Conservation (phyloP, 805 yeast species). For the Saturnispora besseyi region DNA sequence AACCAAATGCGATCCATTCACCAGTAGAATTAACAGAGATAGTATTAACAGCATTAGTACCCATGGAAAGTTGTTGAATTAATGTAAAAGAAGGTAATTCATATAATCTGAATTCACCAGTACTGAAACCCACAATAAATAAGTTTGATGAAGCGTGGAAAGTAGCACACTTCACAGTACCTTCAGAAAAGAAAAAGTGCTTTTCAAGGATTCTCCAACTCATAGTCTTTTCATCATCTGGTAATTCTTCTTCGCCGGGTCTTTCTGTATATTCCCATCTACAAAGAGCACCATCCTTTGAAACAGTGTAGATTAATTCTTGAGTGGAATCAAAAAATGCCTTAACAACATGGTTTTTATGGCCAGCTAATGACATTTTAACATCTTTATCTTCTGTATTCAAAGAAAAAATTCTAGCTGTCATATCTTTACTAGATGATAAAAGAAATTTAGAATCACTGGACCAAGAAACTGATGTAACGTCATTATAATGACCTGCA, state of each 20-base stretch:
- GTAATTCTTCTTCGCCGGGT: slow-evolving; percentile 39
- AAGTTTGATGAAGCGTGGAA: slow-evolving; percentile 68
- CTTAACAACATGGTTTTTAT: slow-evolving; percentile 75
- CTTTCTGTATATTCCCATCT: slow-evolving; percentile 77
- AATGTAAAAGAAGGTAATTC: slow-evolving; percentile 75
- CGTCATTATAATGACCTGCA: slow-evolving; percentile 87
- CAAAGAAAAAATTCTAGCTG: slow-evolving; percentile 77
- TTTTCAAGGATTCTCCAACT: slow-evolving; percentile 81
- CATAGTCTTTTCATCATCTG: slow-evolving; percentile 36
- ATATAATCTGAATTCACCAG: slow-evolving; percentile 86
- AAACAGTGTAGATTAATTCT: slow-evolving; percentile 82
- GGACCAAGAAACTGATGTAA: slow-evolving; percentile 79
- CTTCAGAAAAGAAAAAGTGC: slow-evolving; percentile 63
- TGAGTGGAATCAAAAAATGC: slow-evolving; percentile 87
- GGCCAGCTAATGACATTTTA: slow-evolving; percentile 84
- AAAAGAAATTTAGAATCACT: slow-evolving; percentile 80
- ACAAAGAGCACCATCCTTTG: slow-evolving; percentile 91
- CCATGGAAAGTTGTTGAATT: slow-evolving; percentile 84
- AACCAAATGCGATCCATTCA: slow-evolving; percentile 96
- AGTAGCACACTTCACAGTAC: slow-evolving; percentile 69
- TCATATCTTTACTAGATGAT: slow-evolving; percentile 82
- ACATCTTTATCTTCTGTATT: slow-evolving; percentile 62
- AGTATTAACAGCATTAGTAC: slow-evolving; percentile 80
- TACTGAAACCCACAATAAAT: slow-evolving; percentile 79
- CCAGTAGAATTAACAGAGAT: slow-evolving; percentile 76